Evolutionary conservation across 371 early-diverging fungal species (phyloP).

Genomic region (Haplosporangium sp.): DNA sequence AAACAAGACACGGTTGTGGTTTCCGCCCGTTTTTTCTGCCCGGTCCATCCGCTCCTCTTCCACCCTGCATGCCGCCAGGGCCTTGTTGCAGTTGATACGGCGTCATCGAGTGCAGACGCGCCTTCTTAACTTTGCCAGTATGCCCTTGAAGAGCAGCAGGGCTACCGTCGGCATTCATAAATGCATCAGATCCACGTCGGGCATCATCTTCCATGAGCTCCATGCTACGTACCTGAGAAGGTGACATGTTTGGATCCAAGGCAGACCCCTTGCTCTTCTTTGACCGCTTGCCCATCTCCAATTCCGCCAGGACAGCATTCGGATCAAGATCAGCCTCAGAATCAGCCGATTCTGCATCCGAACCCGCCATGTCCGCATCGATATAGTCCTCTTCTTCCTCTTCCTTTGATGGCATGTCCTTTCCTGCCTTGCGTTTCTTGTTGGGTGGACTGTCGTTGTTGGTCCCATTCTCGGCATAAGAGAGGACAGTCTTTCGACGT

Average conservation of each 20-base stretch:
- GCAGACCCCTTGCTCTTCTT: slow-evolving; percentile 24
- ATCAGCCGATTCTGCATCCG: slow-evolving; percentile 34
- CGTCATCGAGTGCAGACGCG: slow-evolving; percentile 23
- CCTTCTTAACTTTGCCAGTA: slow-evolving; percentile 42
- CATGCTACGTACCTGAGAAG: slow-evolving; percentile 15
- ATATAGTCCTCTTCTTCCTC: slow-evolving; percentile 47
- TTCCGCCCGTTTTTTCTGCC: slow-evolving; percentile 30
- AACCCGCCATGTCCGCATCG: slow-evolving; percentile 32
- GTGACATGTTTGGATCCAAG: slow-evolving; percentile 32
- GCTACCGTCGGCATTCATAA: slow-evolving; percentile 13
- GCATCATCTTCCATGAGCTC: slow-evolving; percentile 31
- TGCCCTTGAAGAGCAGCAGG: slow-evolving; percentile 11
- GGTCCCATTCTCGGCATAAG: slow-evolving; percentile 52
- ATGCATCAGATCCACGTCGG: slow-evolving; percentile 6
- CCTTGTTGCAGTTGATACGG: slow-evolving; percentile 29
- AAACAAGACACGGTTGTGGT: slow-evolving; percentile 44
- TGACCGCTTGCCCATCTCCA: slow-evolving; percentile 26
- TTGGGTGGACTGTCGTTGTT: slow-evolving; percentile 36
- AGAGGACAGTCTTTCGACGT: slow-evolving; percentile 47
- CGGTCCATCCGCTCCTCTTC: slow-evolving; percentile 21
- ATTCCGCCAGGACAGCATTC: slow-evolving; percentile 22
- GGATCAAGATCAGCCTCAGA: slow-evolving; percentile 37
- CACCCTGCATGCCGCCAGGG: slow-evolving; percentile 1
- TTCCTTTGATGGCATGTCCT: slow-evolving; percentile 40
- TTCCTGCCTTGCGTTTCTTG: slow-evolving; percentile 52